These are phyloP conservation scores for Cytospora mali DNA, from an alignment of 2,329 filamentous ascomycete species.

Conservation along the genomic window DNA sequence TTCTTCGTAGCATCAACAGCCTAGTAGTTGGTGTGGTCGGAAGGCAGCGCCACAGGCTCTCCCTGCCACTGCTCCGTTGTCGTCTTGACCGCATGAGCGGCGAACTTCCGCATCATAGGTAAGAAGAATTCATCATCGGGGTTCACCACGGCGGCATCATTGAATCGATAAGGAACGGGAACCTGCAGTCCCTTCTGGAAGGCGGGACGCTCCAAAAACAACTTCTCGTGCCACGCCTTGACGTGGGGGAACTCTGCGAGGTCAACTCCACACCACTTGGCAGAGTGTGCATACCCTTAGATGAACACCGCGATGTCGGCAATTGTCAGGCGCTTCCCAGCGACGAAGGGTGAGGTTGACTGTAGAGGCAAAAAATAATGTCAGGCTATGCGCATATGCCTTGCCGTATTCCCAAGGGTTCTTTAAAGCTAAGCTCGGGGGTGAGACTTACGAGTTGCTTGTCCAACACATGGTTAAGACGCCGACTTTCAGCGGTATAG, in stretches of 20 bases:
- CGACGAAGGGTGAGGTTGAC: constrained; percentile 28
- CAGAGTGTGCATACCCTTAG: constrained; percentile 31
- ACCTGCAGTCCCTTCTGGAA: constrained; percentile 31
- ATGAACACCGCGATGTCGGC: constrained; percentile 33
- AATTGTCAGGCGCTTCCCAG: constrained; percentile 31
- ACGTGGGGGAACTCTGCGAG: constrained; percentile 31
- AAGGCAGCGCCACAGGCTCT: not conserved
- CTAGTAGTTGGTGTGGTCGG: constrained; percentile 16
- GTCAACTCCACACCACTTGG: constrained; percentile 31
- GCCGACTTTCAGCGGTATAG: constrained; percentile 29
- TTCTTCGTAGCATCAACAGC: not conserved
- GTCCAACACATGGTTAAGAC: constrained; percentile 31
- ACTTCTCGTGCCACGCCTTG: constrained; percentile 31
- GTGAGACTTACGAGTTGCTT: constrained; percentile 29
- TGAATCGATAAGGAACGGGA: constrained; percentile 29
- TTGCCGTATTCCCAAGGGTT: fast-evolving
- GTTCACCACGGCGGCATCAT: not conserved
- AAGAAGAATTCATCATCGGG: constrained; percentile 1
- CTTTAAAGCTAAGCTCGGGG: not conserved
- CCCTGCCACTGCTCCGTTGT: not conserved
- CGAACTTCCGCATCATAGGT: constrained; percentile 5
- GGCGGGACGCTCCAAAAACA: constrained; percentile 27
- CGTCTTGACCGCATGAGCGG: constrained; percentile 1
- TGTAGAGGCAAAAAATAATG: constrained; percentile 2
- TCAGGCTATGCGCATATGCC: not conserved